Conservation (phyloP, 805 yeast genomes). For the Candida khao-thaluensis region DNA sequence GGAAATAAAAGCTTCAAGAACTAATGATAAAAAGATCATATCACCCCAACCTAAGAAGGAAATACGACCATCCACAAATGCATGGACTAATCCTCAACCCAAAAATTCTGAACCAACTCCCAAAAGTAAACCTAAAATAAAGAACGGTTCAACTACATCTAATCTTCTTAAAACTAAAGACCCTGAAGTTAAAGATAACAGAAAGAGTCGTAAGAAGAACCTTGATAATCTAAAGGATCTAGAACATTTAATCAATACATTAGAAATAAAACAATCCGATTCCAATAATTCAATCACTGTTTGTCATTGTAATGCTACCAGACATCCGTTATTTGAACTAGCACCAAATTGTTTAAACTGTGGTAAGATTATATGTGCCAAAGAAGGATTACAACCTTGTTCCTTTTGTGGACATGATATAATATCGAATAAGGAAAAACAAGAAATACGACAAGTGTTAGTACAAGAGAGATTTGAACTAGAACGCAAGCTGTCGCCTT, state of each 20-base stretch:
- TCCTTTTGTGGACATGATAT: conserved; percentile 74
- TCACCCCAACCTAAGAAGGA: neutral
- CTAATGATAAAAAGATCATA: conserved; percentile 19
- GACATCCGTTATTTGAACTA: conserved; percentile 83
- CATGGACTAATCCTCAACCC: conserved; percentile 6
- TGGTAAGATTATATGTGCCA: conserved; percentile 88
- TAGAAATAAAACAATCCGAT: conserved; percentile 34
- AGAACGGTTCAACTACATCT: conserved; percentile 12
- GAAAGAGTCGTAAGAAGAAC: conserved; percentile 42
- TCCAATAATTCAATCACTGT: conserved; percentile 15
- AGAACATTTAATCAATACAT: conserved; percentile 56
- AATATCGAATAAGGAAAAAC: conserved; percentile 59
- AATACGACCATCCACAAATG: conserved; percentile 4
- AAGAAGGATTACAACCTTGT: conserved; percentile 91
- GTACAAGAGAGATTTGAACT: conserved; percentile 50
- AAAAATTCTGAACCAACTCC: too few relatives aligned
- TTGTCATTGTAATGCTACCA: conserved; percentile 83
- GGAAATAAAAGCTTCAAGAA: conserved; percentile 23
- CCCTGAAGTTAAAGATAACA: conserved; percentile 20
- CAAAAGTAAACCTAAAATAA: neutral
- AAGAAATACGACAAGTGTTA: conserved; percentile 53
- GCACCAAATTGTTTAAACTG: conserved; percentile 94
- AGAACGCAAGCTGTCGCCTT: conserved; percentile 23
- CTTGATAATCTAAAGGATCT: conserved; percentile 61
- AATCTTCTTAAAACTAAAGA: conserved; percentile 9